Evolutionary conservation across 2,329 filamentous ascomycete species (phyloP), one percentile per base, ranked within the genome.

Genomic region (Blumeriella jaapii): DNA sequence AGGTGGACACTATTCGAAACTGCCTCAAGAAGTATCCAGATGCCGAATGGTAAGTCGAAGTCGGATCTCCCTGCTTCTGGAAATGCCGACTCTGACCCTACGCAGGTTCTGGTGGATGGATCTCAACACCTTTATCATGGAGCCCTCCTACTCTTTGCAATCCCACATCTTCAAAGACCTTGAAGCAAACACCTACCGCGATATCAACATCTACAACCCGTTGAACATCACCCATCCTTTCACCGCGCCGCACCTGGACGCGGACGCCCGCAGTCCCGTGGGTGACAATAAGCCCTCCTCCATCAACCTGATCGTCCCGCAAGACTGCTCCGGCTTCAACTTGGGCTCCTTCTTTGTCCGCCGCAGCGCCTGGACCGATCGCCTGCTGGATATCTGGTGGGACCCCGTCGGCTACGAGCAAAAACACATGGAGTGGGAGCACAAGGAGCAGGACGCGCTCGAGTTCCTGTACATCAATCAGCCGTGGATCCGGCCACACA

Each of bases 71-170:
- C 4, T 24, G 22, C 22, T 24, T 3, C 22, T 3, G 12, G 9
- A 24, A 24, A n/a, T n/a, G n/a, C n/a, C n/a, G n/a, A n/a, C n/a
- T n/a, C 22, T 24, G 7, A 24, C 22, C 10, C 22, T 9, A 8
- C 30, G n/a, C 55, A 94, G 87, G 87, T 91, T 98, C 54, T 98
- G 91, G 91, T 98, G 91, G 89, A 69, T 98, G 39, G 91, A 98
- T 59, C 73, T 96, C 24, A 93, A 94, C 62, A 98, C 91, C 3
- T 93, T 89, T 61, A 79, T 98, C 58, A 98, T 98, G 91, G 91
- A 98, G 56, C 85, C 86, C 3, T 78, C 75, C 13, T 84, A 86
- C 59, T 94, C 89, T 7, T 69, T 98, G 13, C 87, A 96, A 57
- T 68, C 71, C 27, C 89, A 98, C 59, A 74, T 98, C 50, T 95